Evolutionary conservation across 2,329 filamentous ascomycete species (phyloP), one percentile per base, ranked within the genome.

Genomic region (Pseudovirgaria hyperparasitica): DNA sequence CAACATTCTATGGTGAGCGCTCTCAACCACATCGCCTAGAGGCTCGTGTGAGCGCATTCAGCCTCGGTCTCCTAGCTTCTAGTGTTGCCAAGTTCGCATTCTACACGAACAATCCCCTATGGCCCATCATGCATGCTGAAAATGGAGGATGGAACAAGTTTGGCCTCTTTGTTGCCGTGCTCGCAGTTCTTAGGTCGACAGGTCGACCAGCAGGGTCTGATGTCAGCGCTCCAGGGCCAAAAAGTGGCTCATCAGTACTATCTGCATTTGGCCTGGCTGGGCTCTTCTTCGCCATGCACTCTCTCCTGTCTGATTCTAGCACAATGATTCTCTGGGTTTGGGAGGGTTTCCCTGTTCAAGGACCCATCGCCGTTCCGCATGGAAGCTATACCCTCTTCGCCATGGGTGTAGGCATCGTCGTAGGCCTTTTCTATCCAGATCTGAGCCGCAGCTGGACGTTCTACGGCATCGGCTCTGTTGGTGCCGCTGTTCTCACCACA

Each of bases 241-340:
- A 72, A 31, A 72, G 64, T 32, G 76, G 80, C 1, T 86, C 82
- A 10, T 67, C 75, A 1, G 39, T 77, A 5, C 62, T 92, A 22
- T 73, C 84, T 16, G 80, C 76, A 7, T 56, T 90, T 25, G 84
- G 90, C 32, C 55, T 96, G 29, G 85, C 72, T 14, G 87, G 85
- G 16, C 55, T 94, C 6, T 67, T 94, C 46, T 98, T 98, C 45
- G 82, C 71, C 5, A 66, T 96, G 46, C 90, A 96, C 50, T 94
- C 86, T 1, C 64, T 98, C 7, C 68, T 98, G 8, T 94, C 90
- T 0, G 90, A 98, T 50, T 92, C 86, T 0, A 96, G 90, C 60
- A 98, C 90, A 28, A 96, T 98, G 85, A 94, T 96, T 31, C 67
- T 86, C 10, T 98, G 90, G 90, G 84, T 84, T 3, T 98, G 90